Percentiles rank a stretch among this genome's conserved stretches.
Evolutionary conservation across 805 yeast species (phyloP).

Genomic region (Lachancea cidri): DNA sequence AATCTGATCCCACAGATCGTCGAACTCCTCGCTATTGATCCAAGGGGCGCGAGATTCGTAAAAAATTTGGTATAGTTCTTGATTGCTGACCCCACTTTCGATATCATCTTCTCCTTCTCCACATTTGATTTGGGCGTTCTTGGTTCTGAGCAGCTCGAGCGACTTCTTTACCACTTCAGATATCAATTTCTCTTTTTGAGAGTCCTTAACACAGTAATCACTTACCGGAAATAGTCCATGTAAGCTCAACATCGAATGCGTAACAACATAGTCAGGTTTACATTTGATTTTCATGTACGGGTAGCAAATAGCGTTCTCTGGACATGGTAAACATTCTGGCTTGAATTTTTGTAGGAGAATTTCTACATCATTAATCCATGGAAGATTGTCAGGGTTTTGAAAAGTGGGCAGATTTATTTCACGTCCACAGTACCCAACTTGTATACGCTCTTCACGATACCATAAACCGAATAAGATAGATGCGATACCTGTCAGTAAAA

Average conservation of each 20-base stretch:
- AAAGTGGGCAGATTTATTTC: conserved; percentile 46
- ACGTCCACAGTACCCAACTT: conserved; percentile 72
- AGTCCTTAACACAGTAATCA: conserved; percentile 70
- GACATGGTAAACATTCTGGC: conserved; percentile 74
- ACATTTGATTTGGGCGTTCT: conserved; percentile 61
- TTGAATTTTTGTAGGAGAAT: conserved; percentile 41
- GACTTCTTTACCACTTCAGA: conserved; percentile 63
- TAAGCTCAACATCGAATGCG: conserved; percentile 29
- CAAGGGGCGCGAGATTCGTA: conserved; percentile 33
- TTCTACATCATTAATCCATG: conserved; percentile 38
- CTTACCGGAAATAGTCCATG: conserved; percentile 55
- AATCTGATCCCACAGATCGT: conserved; percentile 69
- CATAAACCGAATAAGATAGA: conserved; percentile 44
- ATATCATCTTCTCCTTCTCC: conserved; percentile 45
- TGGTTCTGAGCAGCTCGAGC: conserved; percentile 56
- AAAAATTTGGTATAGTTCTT: conserved; percentile 50
- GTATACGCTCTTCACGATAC: conserved; percentile 59
- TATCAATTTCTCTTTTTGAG: conserved; percentile 60
- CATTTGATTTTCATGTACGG: conserved; percentile 59
- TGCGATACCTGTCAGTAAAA: conserved; percentile 35
- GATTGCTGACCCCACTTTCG: conserved; percentile 47
- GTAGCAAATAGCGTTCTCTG: conserved; percentile 73
- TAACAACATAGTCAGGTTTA: conserved; percentile 57
- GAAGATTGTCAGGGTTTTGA: conserved; percentile 26
- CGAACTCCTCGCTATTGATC: conserved; percentile 48